These are phyloP conservation scores for Sonneratia alba DNA, from an alignment of 345 rosid genomes.

Conservation along the genomic window DNA sequence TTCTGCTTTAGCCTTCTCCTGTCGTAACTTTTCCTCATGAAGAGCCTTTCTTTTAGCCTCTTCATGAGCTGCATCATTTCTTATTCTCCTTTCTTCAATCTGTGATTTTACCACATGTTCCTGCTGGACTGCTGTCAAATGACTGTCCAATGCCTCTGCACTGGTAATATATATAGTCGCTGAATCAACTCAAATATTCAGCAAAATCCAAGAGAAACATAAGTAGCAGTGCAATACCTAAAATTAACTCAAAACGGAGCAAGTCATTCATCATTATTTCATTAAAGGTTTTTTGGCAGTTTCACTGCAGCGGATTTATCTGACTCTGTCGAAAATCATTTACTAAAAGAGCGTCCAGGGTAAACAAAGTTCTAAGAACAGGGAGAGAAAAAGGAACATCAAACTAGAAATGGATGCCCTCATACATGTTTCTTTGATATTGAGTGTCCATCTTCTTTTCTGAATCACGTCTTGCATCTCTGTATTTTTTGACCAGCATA, in stretches of 20 bases:
- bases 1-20: constrained; percentile 75
- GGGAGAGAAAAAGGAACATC: not conserved
- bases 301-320: not conserved
- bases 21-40: constrained; percentile 70
- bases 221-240: not conserved
- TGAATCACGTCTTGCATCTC: constrained; percentile 53
- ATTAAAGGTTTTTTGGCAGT: not conserved
- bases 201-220: not conserved
- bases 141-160: constrained; percentile 91
- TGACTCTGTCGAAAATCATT: not conserved
- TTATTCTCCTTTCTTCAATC: constrained; percentile 77
- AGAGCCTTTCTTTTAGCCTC: constrained; percentile 73
- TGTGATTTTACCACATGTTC: constrained; percentile 77
- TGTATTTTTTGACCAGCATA: constrained; percentile 48
- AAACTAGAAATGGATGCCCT: not conserved
- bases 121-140: constrained; percentile 73
- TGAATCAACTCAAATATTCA: not conserved
- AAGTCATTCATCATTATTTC: not conserved
- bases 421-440: constrained; percentile 82
- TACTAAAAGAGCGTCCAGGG: not conserved
- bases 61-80: constrained; percentile 79
- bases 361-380: not conserved
- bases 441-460: constrained; percentile 74
- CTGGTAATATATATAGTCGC: constrained; percentile 18
- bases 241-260: not conserved